Percentiles rank a stretch among this genome's conserved stretches.
Evolutionary conservation across 2,329 filamentous ascomycete genomes (phyloP).

Genomic region (Apiospora rasikravindrae): DNA sequence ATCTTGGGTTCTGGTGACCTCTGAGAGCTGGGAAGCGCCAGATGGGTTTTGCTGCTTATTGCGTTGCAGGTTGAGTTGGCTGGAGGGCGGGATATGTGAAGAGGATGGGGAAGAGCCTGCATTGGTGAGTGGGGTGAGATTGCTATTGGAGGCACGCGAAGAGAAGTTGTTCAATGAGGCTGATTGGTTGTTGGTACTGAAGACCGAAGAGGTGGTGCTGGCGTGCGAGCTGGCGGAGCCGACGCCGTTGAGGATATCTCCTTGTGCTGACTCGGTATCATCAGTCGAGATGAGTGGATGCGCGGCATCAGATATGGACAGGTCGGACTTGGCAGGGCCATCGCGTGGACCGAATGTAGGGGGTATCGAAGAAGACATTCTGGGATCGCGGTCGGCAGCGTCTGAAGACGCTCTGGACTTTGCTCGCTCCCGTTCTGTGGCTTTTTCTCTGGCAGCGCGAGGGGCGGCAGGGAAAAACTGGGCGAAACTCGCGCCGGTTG

Average conservation of each 20-base stretch:
- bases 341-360: constrained; percentile 34
- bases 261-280: constrained; percentile 63
- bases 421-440: constrained; percentile 66
- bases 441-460: constrained; percentile 63
- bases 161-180: constrained; percentile 45
- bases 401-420: constrained; percentile 48
- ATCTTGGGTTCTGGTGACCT: constrained; percentile 41
- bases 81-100: constrained; percentile 37
- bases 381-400: constrained; percentile 34
- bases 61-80: constrained; percentile 46
- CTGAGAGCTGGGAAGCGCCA: constrained; percentile 49
- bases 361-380: constrained; percentile 29
- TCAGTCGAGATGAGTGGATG: constrained; percentile 49
- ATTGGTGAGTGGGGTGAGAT: constrained; percentile 57
- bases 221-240: constrained; percentile 75
- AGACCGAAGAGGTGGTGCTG: constrained; percentile 74
- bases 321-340: constrained; percentile 39
- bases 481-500: constrained; percentile 80
- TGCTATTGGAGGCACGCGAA: constrained; percentile 47
- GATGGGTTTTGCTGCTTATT: constrained; percentile 59
- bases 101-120: constrained; percentile 55
- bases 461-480: constrained; percentile 86
- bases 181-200: constrained; percentile 58
- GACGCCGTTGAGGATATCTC: constrained; percentile 72
- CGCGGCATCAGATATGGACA: constrained; percentile 42